phyloP scores from a whole-genome alignment of 2,329 filamentous ascomycete species.

The Talaromyces verruculosus region DNA sequence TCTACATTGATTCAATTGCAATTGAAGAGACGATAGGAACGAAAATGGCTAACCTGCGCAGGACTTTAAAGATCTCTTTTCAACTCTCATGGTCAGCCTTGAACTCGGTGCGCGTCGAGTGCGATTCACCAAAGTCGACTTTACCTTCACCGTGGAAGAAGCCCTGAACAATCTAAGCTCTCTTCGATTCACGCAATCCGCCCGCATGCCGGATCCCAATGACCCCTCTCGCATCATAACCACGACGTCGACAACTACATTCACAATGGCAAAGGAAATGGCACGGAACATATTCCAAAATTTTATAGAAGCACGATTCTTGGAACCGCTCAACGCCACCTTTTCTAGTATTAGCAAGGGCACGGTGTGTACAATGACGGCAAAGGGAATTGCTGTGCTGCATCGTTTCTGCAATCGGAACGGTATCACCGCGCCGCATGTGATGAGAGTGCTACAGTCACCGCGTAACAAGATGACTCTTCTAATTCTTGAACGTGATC shows the following conservation, averaged over 20 bases:
- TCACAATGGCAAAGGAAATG: slow-evolving; percentile 99
- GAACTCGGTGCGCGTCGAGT: slow-evolving; percentile 86
- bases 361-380: slow-evolving; percentile 89
- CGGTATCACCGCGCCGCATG: slow-evolving; percentile 90
- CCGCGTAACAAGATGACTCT: slow-evolving; percentile 76
- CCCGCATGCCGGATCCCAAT: slow-evolving; percentile 97
- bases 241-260: slow-evolving; percentile 95
- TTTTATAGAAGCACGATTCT: slow-evolving; percentile 89
- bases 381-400: slow-evolving; percentile 88
- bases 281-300: slow-evolving; percentile 90
- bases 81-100: slow-evolving; percentile 90
- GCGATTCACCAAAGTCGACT: slow-evolving; percentile 83
- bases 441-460: slow-evolving; percentile 76
- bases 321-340: slow-evolving; percentile 88
- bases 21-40: not conserved
- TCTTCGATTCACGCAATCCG: slow-evolving; percentile 96
- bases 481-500: slow-evolving; percentile 84
- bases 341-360: slow-evolving; percentile 85
- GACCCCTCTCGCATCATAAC: slow-evolving; percentile 94
- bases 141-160: slow-evolving; percentile 95
- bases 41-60: slow-evolving; percentile 47
- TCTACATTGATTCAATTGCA: not conserved
- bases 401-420: slow-evolving; percentile 92
- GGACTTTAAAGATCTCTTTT: slow-evolving; percentile 98
- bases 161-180: slow-evolving; percentile 97